Evolutionary conservation across 139 green algal genomes (phyloP).

Genomic region (Chlorella vulgaris): DNA sequence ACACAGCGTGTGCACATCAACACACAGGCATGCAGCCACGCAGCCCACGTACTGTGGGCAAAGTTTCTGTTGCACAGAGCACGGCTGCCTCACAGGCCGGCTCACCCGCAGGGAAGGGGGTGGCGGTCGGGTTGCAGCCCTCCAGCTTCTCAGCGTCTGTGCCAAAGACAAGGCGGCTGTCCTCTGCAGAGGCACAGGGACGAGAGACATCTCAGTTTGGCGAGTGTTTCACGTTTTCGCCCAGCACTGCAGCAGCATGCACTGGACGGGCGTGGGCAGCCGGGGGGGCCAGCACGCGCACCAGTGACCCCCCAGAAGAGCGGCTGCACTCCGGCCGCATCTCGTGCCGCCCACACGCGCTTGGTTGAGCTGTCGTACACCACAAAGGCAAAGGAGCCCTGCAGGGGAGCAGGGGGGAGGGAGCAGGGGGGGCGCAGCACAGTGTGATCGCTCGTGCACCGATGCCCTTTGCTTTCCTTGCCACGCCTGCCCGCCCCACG

Average conservation of each 20-base stretch:
- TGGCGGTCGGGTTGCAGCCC: conserved; percentile 66
- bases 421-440: background rate
- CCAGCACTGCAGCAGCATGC: too few species aligned
- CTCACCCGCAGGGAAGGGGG: conserved; percentile 65
- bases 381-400: conserved; percentile 24
- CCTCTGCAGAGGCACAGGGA: background rate
- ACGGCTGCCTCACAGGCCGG: background rate
- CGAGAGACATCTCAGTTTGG: too few species aligned
- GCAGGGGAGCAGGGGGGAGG: background rate
- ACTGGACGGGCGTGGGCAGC: too few species aligned
- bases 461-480: too few species aligned
- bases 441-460: background rate
- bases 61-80: too few species aligned
- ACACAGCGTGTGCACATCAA: too few species aligned
- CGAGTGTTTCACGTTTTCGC: too few species aligned
- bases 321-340: conserved; percentile 51
- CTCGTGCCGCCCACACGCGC: conserved; percentile 64
- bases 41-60: too few species aligned
- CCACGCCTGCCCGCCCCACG: too few species aligned
- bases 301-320: conserved; percentile 74
- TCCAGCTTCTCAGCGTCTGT: conserved; percentile 56
- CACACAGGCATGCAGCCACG: background rate
- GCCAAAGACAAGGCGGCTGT: conserved; percentile 70
- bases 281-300: background rate
- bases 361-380: conserved; percentile 52